Evolutionary conservation across 1,284 basidiomycete species (phyloP).

Genomic region (Ustilago esculenta): DNA sequence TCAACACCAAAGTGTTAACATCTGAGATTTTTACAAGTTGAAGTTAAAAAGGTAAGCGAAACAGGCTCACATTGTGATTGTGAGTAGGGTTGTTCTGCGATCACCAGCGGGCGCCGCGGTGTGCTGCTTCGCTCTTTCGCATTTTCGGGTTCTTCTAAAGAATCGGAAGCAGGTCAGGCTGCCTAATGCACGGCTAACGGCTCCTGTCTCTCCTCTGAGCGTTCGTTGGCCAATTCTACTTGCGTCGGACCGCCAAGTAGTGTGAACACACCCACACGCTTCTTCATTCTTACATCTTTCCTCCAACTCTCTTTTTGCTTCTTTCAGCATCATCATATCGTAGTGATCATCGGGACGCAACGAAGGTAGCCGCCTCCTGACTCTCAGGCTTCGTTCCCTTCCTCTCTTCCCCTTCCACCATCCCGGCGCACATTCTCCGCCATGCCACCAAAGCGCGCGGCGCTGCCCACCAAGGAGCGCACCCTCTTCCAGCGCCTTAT

Average conservation of each 20-base stretch:
- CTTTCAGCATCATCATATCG: not conserved
- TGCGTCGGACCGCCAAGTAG: too few species aligned
- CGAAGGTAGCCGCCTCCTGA: constrained; percentile 2
- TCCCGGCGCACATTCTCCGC: not conserved
- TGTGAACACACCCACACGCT: too few species aligned
- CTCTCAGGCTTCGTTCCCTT: not conserved
- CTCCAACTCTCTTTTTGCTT: not conserved
- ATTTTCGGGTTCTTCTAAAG: constrained; percentile 15
- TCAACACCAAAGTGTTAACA: not conserved
- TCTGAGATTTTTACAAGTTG: too few species aligned
- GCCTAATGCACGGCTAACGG: not conserved
- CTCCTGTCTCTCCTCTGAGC: not conserved
- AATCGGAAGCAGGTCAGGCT: constrained; percentile 16
- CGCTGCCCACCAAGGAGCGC: constrained; percentile 83
- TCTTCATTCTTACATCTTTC: too few species aligned
- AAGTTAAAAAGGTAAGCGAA: not conserved
- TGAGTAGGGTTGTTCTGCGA: not conserved
- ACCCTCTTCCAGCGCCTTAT: constrained; percentile 87
- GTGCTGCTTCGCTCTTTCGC: constrained; percentile 3
- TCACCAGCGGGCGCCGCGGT: constrained; percentile 11
- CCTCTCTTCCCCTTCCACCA: not conserved
- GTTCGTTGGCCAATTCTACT: too few species aligned
- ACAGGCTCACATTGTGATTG: too few species aligned
- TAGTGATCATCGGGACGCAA: not conserved
- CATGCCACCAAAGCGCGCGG: constrained; percentile 60